Base-by-base conservation (phyloP, 176 grass and related monocot genomes). In the Typha latifolia region DNA sequence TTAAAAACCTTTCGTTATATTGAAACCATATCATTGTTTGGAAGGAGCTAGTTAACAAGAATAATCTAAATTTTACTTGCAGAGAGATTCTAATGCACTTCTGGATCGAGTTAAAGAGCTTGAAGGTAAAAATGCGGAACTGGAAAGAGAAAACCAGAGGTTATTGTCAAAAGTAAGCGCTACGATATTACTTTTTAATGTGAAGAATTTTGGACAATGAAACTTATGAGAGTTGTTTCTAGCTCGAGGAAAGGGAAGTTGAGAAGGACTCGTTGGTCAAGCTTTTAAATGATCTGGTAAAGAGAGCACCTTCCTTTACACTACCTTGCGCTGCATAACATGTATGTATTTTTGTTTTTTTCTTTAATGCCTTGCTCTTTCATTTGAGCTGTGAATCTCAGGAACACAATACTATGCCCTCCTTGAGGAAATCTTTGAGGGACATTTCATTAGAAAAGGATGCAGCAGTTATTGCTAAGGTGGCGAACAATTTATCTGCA, bases 371-470 rank as follows among this genome's bases (percentile, higher is more conserved):
- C 31, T 3, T 64, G 0, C 8, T 14, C 15, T 48, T 47, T 57
- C n/a, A 14, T 43, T 48, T 73, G 24, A 49, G 82, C 43, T 69
- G 24, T 67, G n/a, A 32, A 67, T 70, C 32, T 49, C 70, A 96
- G 91, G 87, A 96, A 84, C 49, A 68, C 22, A 85, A 91, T 66
- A 68, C 55, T 26, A 78, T 96, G 26, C 87, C 84, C 47, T 77
- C 77, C 47, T 73, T 96, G 49, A 81, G 53, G 22, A 96, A 88
- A 74, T 53, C 84, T 68, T 49, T 85, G 53, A 92, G 86, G 62
- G 88, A 87, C 62, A 47, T 78, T 72, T 97, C 80, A 50, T 78
- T 97, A 27, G 88, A 97, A 80, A 97, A 97, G 74, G 93, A 97
- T 68, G 93, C 93, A 56, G 80, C 93, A 63, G 65, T 86, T 79